Evolutionary conservation across 31 red algal species (phyloP), one percentile per base, ranked within the genome.

Genomic region (Odonthalia washingtoniensis): DNA sequence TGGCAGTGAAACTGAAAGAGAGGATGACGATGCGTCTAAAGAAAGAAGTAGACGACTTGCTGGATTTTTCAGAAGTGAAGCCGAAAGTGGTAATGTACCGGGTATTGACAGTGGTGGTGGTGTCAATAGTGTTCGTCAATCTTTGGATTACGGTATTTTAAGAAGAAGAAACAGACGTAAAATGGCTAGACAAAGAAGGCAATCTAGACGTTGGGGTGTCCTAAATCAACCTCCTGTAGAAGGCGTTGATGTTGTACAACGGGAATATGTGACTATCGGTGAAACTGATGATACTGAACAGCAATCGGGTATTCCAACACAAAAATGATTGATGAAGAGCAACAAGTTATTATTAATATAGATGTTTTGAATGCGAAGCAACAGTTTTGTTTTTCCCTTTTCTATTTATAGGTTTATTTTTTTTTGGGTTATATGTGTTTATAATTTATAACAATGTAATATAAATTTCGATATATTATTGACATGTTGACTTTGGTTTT

Each of bases 1-100:
- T 68, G 90, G 90, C 0, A 77, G 74, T 27, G 90, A 92, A 38
- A 81, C 90, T 30, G 90, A 92, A 30, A 1, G 35, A 35, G 90
- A 92, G 75, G 82, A 92, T 5, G 75, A 27, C 49, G 83, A 87
- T 44, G 39, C 83, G 0, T 81, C 81, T 16, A 36, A 32, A 5
- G 90, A 92, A 77, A 72, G 68, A 45, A 44, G 90, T 24, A 37
- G 72, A 31, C 79, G 72, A 40, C 73, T 92, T 45, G 82, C 65
- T 32, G 4, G 64, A 3, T 82, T 80, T 52, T 87, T 92, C 66
- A 41, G 77, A 24, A 82, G 53, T 21, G 90, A 86, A 34, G 90
- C 90, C 3, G 89, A 77, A 75, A 73, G 52, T 77, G 89, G 89
- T 1, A 85, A 91, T 64, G 40, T 85, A 16, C 33, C 39, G 5